Conservation (phyloP, 352 stramenopile species). For the Phytophthora sp. region DNA sequence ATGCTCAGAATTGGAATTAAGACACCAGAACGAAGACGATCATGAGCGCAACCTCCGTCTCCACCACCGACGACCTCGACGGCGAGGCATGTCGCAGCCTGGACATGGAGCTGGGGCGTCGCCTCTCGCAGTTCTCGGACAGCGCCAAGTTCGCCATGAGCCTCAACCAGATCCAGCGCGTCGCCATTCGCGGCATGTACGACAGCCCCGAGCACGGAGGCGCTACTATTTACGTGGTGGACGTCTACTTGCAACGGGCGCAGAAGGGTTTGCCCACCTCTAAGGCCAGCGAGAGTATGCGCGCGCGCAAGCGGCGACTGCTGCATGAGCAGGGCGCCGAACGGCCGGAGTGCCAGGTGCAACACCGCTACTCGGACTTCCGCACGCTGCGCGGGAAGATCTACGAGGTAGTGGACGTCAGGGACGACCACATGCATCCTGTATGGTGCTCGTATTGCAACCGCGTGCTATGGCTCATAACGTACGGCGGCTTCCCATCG, state of each 20-base stretch:
- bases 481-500: conserved; percentile 54
- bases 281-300: conserved; percentile 23
- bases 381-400: conserved; percentile 46
- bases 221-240: conserved; percentile 58
- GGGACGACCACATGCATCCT: conserved; percentile 42
- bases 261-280: conserved; percentile 56
- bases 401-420: conserved; percentile 26
- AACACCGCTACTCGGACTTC: conserved; percentile 67
- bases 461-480: conserved; percentile 50
- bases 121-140: conserved; percentile 58
- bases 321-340: conserved; percentile 26
- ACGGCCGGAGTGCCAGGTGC: conserved; percentile 45
- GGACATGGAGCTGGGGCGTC: conserved; percentile 25
- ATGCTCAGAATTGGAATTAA: conserved; percentile 16
- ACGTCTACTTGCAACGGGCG: conserved; percentile 46
- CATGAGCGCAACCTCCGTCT: background rate
- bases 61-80: background rate
- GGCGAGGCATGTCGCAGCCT: conserved; percentile 19
- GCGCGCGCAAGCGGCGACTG: conserved; percentile 26
- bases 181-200: conserved; percentile 49
- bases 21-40: background rate
- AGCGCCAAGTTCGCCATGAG: conserved; percentile 52
- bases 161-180: conserved; percentile 67
- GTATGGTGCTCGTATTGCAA: conserved; percentile 68
- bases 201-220: conserved; percentile 44